Percentiles rank a stretch among this genome's conserved stretches.
phyloP scores from a whole-genome alignment of 805 yeast species.

The Candida piceae region DNA sequence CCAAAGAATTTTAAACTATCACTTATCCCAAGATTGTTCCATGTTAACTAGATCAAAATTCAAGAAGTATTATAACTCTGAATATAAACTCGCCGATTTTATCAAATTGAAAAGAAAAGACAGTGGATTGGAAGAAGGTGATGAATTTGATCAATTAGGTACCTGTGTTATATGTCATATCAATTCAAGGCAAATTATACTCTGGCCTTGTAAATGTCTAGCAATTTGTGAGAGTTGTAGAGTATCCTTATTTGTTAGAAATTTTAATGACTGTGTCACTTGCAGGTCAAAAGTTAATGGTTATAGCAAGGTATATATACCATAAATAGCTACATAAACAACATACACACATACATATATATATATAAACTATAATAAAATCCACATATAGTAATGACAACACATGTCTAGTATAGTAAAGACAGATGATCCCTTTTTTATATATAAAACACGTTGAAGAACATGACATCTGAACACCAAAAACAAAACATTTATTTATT shows the following conservation, averaged over 20 bases:
- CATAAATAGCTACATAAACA: slow-evolving; percentile 28
- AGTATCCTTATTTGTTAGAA: slow-evolving; percentile 62
- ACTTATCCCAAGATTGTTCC: slow-evolving; percentile 3
- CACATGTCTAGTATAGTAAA: neutral
- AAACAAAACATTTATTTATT: too few relatives aligned
- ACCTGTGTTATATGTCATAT: slow-evolving; percentile 80
- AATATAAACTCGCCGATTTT: slow-evolving; percentile 24
- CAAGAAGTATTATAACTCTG: slow-evolving; percentile 17
- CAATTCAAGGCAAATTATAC: slow-evolving; percentile 65
- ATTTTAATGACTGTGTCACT: slow-evolving; percentile 77
- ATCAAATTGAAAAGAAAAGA: slow-evolving; percentile 17
- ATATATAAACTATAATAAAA: neutral
- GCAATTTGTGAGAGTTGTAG: slow-evolving; percentile 86
- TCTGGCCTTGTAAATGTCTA: slow-evolving; percentile 93
- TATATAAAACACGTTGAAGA: too few relatives aligned
- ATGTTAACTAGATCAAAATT: slow-evolving; percentile 28
- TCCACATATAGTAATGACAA: neutral
- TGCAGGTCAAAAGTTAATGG: slow-evolving; percentile 74
- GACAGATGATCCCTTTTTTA: too few relatives aligned
- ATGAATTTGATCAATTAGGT: slow-evolving; percentile 31
- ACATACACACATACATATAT: neutral
- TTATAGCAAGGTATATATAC: slow-evolving; percentile 54
- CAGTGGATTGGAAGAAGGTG: slow-evolving; percentile 20
- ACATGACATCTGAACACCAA: too few relatives aligned
- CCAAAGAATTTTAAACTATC: slow-evolving; percentile 26